Base-by-base conservation (phyloP, 495 filamentous ascomycete species). In the Daldinia childiae region DNA sequence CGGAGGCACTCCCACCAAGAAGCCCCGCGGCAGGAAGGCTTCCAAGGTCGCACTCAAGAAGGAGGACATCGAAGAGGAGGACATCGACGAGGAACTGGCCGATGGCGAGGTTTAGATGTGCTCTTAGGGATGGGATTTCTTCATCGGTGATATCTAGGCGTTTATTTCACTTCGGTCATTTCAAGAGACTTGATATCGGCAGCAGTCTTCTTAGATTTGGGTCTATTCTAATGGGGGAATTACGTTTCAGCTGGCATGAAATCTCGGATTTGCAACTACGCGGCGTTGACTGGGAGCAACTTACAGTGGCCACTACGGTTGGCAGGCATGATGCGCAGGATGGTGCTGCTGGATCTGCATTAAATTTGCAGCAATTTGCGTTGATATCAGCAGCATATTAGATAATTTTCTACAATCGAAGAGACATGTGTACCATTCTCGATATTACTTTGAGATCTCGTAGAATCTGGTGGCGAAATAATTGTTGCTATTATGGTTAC, bases 51-150 rank as follows among this genome's bases (percentile, higher is more conserved):
- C 14, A 12, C 17, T 32, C 3, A 64, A 69, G 66, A 59, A 59
- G 59, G 43, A 61, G 29, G 11, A 60, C 9, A 24, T 56, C 4
- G n/a, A n/a, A n/a, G 61, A 60, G 17, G 45, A 59, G 0, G 29
- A 58, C 1, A 9, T 21, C 9, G 21, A 30, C 3, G 30, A 39
- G 0, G 21, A 45, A 2, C 24, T 55, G 1, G 38, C 5, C 6
- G 50, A 71, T 36, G 62, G 56, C 4, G 68, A 65, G 50, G 68
- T 32, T 34, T 65, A 55, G 54, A 32, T 6, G 26, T 19, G 26
- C 7, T 17, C 50, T 19, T 11, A 24, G n/a, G 27, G 24, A n/a
- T 19, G n/a, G 36, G 34, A 6, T 17, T 58, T 29, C 38, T 60
- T 41, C 38, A 12, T 6, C 15, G 17, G 15, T 12, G 30, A 57